Percentiles rank a stretch among this genome's conserved stretches.
Conservation (phyloP, 305 asterid species). For the Fraxinus dipetala region DNA sequence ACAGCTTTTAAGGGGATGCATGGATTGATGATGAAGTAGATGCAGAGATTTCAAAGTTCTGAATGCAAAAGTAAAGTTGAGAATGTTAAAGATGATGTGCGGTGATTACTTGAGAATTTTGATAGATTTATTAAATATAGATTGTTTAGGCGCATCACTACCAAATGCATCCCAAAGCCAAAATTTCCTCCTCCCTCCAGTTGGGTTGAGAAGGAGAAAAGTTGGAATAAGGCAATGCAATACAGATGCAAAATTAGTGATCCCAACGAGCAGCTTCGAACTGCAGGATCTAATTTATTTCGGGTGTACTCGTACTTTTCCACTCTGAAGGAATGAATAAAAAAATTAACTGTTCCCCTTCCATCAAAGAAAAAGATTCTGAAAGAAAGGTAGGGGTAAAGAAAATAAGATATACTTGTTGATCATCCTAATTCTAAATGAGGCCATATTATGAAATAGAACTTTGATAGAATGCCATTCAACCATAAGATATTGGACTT, state of each 20-base stretch:
- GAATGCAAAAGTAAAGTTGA: neutral
- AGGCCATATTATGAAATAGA: neutral
- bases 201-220: neutral
- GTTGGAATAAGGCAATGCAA: slow-evolving; percentile 45
- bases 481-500: neutral
- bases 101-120: neutral
- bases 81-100: neutral
- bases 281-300: slow-evolving; percentile 23
- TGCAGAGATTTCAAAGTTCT: neutral
- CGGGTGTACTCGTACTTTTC: neutral
- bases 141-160: neutral
- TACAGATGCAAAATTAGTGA: slow-evolving; percentile 53
- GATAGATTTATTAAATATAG: neutral
- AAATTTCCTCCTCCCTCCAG: neutral
- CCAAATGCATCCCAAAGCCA: neutral
- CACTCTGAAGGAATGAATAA: neutral
- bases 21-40: too few relatives aligned
- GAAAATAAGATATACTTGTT: too few relatives aligned
- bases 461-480: neutral
- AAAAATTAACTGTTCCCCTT: neutral
- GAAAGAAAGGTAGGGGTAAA: neutral
- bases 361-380: neutral
- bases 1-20: slow-evolving; percentile 21
- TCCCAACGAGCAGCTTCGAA: slow-evolving; percentile 74
- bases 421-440: neutral